Evolutionary conservation across 2,329 filamentous ascomycete genomes (phyloP).

Genomic region (Sphaceloma murrayae): DNA sequence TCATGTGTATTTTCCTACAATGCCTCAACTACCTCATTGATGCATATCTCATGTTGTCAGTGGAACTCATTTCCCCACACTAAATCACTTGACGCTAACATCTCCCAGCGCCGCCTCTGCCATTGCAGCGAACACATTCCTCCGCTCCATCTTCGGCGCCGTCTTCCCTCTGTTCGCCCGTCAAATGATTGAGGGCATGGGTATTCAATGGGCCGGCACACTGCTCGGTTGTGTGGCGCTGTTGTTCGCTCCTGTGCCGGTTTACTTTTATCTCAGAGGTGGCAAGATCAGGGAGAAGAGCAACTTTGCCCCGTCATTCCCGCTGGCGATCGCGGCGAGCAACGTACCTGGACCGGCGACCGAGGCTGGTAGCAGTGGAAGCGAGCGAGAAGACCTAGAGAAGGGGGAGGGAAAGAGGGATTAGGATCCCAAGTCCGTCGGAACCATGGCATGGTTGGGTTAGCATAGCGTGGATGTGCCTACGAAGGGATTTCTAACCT

Average conservation of each 20-base stretch:
- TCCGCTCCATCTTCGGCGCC: conserved; percentile 42
- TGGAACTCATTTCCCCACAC: too few relatives aligned
- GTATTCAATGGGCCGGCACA: conserved; percentile 40
- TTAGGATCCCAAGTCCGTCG: conserved; percentile 4
- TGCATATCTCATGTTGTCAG: conserved; percentile 45
- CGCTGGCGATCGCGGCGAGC: conserved; percentile 15
- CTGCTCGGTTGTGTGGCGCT: conserved; percentile 37
- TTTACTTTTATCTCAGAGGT: conserved; percentile 37
- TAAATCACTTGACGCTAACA: conserved; percentile 25
- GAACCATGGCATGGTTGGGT: too few relatives aligned
- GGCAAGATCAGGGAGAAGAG: conserved; percentile 36
- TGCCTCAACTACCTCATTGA: conserved; percentile 52
- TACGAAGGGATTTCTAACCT: too few relatives aligned
- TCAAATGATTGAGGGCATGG: conserved; percentile 45
- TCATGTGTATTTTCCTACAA: conserved; percentile 49
- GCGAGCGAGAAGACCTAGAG: conserved; percentile 9
- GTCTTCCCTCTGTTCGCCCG: conserved; percentile 46
- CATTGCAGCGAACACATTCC: conserved; percentile 48
- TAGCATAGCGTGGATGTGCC: too few relatives aligned
- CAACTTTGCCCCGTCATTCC: conserved; percentile 34
- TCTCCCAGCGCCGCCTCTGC: conserved; percentile 45
- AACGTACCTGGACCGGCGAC: neutral
- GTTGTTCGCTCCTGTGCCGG: conserved; percentile 35
- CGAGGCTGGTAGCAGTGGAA: neutral
- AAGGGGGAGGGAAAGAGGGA: neutral